phyloP scores from a whole-genome alignment of 768 basidiomycete species.

The Hydnomerulius pinastri region DNA sequence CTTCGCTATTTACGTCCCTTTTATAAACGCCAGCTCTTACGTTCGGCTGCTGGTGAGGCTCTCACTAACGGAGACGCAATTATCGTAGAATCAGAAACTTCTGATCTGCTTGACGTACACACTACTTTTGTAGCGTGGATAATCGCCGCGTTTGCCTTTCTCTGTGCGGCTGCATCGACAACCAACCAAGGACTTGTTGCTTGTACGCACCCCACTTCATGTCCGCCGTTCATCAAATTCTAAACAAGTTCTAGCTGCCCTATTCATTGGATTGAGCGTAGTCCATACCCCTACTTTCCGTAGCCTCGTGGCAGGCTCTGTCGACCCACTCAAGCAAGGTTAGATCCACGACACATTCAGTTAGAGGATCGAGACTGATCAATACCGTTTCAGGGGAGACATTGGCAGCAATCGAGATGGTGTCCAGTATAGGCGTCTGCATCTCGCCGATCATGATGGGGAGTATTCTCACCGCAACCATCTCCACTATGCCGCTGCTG shows the following conservation, averaged over 20 bases:
- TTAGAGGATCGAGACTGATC: background rate
- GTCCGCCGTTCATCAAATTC: background rate
- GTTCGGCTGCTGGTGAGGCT: background rate
- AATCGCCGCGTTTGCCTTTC: slow-evolving; percentile 8
- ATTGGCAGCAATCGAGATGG: slow-evolving; percentile 30
- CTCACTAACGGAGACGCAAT: background rate
- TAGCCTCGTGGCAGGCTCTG: slow-evolving; percentile 29
- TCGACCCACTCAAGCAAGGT: slow-evolving; percentile 32
- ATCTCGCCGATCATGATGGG: slow-evolving; percentile 35
- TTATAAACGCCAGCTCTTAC: slow-evolving; percentile 13
- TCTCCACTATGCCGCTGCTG: slow-evolving; percentile 19
- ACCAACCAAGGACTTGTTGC: slow-evolving; percentile 8
- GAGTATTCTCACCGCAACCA: slow-evolving; percentile 26
- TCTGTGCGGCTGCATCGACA: slow-evolving; percentile 16
- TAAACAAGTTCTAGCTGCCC: slow-evolving; percentile 16
- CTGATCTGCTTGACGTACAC: slow-evolving; percentile 33
- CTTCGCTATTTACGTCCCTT: slow-evolving; percentile 28
- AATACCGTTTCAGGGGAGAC: slow-evolving; percentile 21
- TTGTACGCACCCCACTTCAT: slow-evolving; percentile 7
- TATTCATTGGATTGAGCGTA: slow-evolving; percentile 16
- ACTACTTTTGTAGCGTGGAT: slow-evolving; percentile 25
- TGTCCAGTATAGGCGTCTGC: slow-evolving; percentile 16
- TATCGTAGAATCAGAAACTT: slow-evolving; percentile 6
- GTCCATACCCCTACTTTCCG: slow-evolving; percentile 20
- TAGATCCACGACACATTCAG: background rate